These are phyloP conservation scores for Chimonanthus praecox DNA, from an alignment of 164 flowering plant species.

Conservation along the genomic window DNA sequence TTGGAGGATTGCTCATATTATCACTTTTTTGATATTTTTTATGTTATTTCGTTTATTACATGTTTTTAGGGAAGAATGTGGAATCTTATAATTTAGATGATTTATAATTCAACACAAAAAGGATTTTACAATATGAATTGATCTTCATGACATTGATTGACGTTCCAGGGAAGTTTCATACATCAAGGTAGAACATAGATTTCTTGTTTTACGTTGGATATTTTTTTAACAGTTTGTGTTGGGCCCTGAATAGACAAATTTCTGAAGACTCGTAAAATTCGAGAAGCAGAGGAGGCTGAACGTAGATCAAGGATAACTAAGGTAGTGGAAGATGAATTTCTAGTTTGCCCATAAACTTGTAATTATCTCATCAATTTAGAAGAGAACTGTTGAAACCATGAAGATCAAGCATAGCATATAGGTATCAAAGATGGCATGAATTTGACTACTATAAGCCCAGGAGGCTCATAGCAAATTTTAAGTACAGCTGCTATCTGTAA, in stretches of 20 bases:
- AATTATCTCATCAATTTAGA: neutral
- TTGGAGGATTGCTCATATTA: no score
- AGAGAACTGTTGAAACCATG: neutral
- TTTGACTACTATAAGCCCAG: neutral
- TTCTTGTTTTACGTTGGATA: neutral
- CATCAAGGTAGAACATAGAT: neutral
- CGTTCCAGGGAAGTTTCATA: neutral
- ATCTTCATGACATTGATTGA: neutral
- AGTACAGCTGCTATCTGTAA: neutral
- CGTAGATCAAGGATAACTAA: conserved; percentile 73
- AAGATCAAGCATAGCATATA: neutral
- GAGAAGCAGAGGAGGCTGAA: conserved; percentile 93
- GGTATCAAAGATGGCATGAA: neutral
- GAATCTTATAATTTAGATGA: no score
- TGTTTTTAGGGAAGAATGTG: neutral
- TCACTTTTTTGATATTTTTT: no score
- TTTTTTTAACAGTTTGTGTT: conserved; percentile 5
- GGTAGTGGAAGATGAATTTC: conserved; percentile 28
- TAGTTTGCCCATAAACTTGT: neutral
- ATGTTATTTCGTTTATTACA: neutral
- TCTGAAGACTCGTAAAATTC: conserved; percentile 72
- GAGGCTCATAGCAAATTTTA: neutral
- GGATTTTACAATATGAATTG: no score
- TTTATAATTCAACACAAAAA: no score
- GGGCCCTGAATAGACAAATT: conserved; percentile 44